phyloP scores from a whole-genome alignment of 306 rosid genomes.

The Dicorynia guianensis region DNA sequence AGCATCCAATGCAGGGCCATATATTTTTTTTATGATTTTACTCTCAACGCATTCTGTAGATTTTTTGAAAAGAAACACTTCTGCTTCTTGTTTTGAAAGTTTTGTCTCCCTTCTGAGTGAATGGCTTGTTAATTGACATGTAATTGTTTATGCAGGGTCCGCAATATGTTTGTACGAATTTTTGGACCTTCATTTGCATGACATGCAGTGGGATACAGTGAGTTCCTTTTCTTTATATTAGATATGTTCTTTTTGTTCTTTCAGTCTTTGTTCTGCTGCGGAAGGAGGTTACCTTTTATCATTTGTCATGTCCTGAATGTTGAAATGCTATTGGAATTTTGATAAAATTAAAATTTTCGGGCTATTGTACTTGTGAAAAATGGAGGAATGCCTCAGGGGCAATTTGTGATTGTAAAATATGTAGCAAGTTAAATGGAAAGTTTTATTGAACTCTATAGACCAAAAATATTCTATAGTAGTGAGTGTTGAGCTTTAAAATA shows the following conservation, averaged over 20 bases:
- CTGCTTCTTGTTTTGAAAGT: slow-evolving; percentile 8
- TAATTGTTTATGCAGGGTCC: slow-evolving; percentile 67
- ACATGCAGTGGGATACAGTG: slow-evolving; percentile 95
- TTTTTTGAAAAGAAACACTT: not conserved
- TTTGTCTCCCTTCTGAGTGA: not conserved
- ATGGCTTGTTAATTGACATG: not conserved
- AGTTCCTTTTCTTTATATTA: slow-evolving; percentile 41
- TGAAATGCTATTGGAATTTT: slow-evolving; percentile 12
- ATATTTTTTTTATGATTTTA: not conserved
- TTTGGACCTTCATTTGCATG: slow-evolving; percentile 75
- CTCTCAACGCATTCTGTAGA: not conserved
- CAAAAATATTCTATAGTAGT: too few species aligned
- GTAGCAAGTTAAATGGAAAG: too few species aligned
- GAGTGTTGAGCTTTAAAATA: too few species aligned
- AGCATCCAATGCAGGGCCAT: not conserved
- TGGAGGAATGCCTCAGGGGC: too few species aligned
- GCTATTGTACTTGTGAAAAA: too few species aligned
- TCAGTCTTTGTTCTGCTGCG: not conserved
- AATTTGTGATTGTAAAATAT: too few species aligned
- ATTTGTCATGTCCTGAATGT: slow-evolving; percentile 11
- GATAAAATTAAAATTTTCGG: not conserved
- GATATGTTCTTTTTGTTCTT: not conserved
- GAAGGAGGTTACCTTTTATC: not conserved
- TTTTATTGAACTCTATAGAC: too few species aligned
- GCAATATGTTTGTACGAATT: slow-evolving; percentile 81